These are phyloP conservation scores for Aspergillus carlsbadensis DNA, from an alignment of 495 filamentous ascomycete genomes.

Conservation along the genomic window DNA sequence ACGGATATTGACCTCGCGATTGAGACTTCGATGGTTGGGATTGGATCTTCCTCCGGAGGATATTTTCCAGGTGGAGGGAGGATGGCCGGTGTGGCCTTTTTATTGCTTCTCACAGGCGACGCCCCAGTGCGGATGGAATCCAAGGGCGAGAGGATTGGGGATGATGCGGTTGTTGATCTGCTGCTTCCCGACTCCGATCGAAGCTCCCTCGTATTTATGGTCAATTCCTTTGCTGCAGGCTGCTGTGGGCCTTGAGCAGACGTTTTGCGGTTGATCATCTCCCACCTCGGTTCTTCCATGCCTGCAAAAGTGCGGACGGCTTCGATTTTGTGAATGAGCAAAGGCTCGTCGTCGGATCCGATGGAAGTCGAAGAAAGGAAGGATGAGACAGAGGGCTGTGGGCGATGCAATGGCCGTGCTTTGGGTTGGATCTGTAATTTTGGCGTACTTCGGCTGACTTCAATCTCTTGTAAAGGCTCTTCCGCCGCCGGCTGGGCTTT, in stretches of 20 bases:
- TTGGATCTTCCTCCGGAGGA: slow-evolving; percentile 1
- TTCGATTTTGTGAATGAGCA: slow-evolving; percentile 19
- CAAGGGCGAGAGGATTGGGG: slow-evolving; percentile 15
- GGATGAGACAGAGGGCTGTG: slow-evolving; percentile 21
- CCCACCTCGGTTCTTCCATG: slow-evolving; percentile 23
- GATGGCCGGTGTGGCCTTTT: not conserved
- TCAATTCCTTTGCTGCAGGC: slow-evolving; percentile 7
- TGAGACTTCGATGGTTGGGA: slow-evolving; percentile 38
- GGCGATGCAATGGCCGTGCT: slow-evolving; percentile 6
- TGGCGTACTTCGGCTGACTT: slow-evolving; percentile 10
- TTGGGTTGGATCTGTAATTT: slow-evolving; percentile 7
- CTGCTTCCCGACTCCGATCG: slow-evolving; percentile 7
- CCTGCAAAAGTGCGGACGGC: slow-evolving; percentile 17
- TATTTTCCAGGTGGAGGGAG: slow-evolving; percentile 12
- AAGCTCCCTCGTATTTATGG: slow-evolving; percentile 16
- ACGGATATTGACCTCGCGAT: slow-evolving; percentile 44
- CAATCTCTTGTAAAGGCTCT: slow-evolving; percentile 4
- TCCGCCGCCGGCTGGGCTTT: slow-evolving; percentile 10
- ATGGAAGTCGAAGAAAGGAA: slow-evolving; percentile 21
- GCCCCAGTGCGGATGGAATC: slow-evolving; percentile 13
- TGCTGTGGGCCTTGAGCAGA: not conserved
- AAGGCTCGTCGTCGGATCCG: slow-evolving; percentile 19
- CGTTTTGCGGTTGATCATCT: slow-evolving; percentile 22
- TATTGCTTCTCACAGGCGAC: slow-evolving; percentile 18
- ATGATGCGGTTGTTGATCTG: slow-evolving; percentile 9